Base-by-base conservation (phyloP, 768 basidiomycete species). In the Trametes punicea region DNA sequence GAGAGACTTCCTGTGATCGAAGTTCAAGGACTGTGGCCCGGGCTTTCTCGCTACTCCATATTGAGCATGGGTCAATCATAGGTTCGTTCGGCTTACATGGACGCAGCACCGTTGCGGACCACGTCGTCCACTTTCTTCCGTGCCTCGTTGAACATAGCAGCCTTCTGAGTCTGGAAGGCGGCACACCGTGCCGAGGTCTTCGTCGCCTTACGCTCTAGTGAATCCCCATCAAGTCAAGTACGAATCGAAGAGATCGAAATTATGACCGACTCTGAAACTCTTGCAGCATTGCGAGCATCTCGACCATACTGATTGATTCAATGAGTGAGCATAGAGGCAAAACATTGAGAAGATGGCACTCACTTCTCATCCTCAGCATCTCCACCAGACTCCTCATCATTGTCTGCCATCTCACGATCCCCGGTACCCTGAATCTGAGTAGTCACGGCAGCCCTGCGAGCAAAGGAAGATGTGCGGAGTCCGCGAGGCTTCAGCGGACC, bases 41-140 rank as follows among this genome's bases (percentile, higher is more conserved):
- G 40, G 56, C 67, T 20, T 69, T 61, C 11, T 72, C 69, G 41
- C 72, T 75, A 18, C n/a, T 16, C 2, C 1, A 30, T 13, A 9
- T 6, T 46, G 2, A 46, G 45, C 29, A 49, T 33, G 40, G 21
- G 38, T 2, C 40, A 31, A 9, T 16, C 27, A 18, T 11, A 6
- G 18, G 26, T 1, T 8, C 11, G 27, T 8, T 11, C 23, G n/a
- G 54, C 63, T 30, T 33, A 64, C 67, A 69, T 55, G 25, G 65
- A 58, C 16, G 53, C 45, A 16, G 52, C 44, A 16, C 68, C 69
- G 9, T 65, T 54, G 16, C 57, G 45, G 2, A 66, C 60, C 1
- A 59, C 52, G 3, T 34, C 34, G 6, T 62, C 57, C 5, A 57
- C 66, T 18, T 57, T 62, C 53, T 63, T 59, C 3, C 67, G 58